Conservation (phyloP, 2,329 filamentous ascomycete species). For the Herpotrichia juniperi region DNA sequence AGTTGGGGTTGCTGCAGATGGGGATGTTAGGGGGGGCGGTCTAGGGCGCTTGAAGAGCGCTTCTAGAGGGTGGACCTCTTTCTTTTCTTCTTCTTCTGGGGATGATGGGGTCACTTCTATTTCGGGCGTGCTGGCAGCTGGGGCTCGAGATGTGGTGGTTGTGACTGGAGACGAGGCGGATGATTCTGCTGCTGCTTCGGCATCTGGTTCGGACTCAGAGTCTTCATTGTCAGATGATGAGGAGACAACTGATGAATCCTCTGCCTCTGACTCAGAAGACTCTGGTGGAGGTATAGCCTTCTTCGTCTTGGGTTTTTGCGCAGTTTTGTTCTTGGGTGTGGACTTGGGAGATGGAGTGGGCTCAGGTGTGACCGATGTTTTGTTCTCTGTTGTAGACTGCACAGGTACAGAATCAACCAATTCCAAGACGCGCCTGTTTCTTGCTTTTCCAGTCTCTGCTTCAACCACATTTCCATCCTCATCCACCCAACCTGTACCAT, state of each 20-base stretch:
- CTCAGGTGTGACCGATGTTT: conserved; percentile 17
- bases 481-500: conserved; percentile 89
- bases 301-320: conserved; percentile 26
- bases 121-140: conserved; percentile 16
- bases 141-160: conserved; percentile 20
- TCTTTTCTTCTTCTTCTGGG: conserved; percentile 24
- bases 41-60: conserved; percentile 83
- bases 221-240: conserved; percentile 40
- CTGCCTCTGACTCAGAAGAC: conserved; percentile 29
- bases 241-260: conserved; percentile 44
- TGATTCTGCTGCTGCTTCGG: conserved; percentile 19
- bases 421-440: conserved; percentile 38
- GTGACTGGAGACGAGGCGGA: conserved; percentile 20
- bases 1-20: conserved; percentile 28
- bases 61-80: conserved; percentile 80
- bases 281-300: conserved; percentile 29
- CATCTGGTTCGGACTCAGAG: conserved; percentile 26
- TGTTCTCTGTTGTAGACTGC: conserved; percentile 18
- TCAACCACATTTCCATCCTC: conserved; percentile 78
- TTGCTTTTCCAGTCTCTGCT: conserved; percentile 47
- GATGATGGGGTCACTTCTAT: conserved; percentile 20
- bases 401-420: conserved; percentile 29
- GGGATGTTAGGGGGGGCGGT: conserved; percentile 33
- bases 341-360: conserved; percentile 15
- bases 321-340: conserved; percentile 18